Evolutionary conservation across 306 rosid genomes (phyloP), one percentile per base, ranked within the genome.

Genomic region (Prunus campanulata): DNA sequence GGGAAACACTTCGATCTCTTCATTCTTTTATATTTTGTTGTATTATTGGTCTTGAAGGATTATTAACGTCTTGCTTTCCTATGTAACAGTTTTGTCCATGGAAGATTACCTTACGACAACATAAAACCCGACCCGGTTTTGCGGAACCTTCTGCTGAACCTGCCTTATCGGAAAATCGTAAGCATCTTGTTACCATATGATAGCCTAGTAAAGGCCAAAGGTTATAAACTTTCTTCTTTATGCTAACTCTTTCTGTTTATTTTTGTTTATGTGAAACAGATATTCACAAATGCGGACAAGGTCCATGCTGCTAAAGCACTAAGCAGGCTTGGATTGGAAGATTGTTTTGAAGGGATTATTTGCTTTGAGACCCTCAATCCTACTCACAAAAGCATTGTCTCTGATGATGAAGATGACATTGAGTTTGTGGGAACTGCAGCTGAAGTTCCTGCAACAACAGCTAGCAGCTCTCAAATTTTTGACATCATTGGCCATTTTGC

Each of bases 301-400:
- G 83, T 83, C 27, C 99, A 92, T 71, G 93, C 99, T 48, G 82
- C 79, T 66, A 85, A 89, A 78, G 93, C 90, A 69, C 92, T 96
- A 19, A 82, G 78, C 77, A 96, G 82, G 82, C 97, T 96, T 80
- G 99, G 98, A 68, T 86, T 96, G 69, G 97, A 92, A 70, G 98
- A 88, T 48, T 91, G 93, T 79, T 96, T 96, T 81, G 97, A 91
- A 83, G 97, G 98, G 72, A 92, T 96, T 32, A 85, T 91, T 64
- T 96, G 98, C 84, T 96, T 96, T 80, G 99, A 96, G 87, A 96
- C 97, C 47, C 88, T 96, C 66, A 96, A 96, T 85, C 96, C 89
- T 1, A 82, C 56, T 49, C 91, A 92, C 78, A 88, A 86, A 66
- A 84, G 18, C 74, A 82, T 69, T 44, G 78, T 83, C 32, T 91